A percentile compares a stretch with the other conserved stretches of the same genome.
These are phyloP conservation scores for Schoenoplectus tabernaemontani DNA, from an alignment of 202 grass and related monocot genomes.

Conservation along the genomic window DNA sequence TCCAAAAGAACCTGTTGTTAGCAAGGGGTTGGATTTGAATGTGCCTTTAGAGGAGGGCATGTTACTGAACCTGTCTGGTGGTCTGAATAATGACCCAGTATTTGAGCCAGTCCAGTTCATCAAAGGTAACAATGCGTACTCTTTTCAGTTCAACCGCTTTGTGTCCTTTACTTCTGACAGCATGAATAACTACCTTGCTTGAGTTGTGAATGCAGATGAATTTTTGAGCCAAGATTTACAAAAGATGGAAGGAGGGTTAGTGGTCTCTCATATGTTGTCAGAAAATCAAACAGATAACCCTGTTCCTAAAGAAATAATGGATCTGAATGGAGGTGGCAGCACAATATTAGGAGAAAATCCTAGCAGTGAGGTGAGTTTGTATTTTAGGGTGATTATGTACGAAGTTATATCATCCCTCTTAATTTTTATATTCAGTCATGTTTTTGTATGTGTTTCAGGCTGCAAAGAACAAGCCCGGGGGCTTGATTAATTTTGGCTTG, in stretches of 20 bases:
- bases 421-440: conserved; percentile 13
- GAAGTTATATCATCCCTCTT: neutral
- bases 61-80: conserved; percentile 26
- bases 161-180: conserved; percentile 8
- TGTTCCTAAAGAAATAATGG: conserved; percentile 24
- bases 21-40: conserved; percentile 54
- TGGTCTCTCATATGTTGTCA: conserved; percentile 22
- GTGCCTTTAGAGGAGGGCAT: conserved; percentile 41
- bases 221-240: conserved; percentile 53
- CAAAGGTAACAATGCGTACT: conserved; percentile 39
- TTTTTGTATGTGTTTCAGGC: conserved; percentile 29
- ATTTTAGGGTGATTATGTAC: neutral
- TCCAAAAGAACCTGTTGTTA: conserved; percentile 48
- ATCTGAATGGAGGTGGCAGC: conserved; percentile 35
- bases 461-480: conserved; percentile 36
- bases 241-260: conserved; percentile 41
- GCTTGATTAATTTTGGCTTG: conserved; percentile 43
- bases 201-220: conserved; percentile 37
- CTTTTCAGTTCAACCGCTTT: conserved; percentile 10
- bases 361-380: conserved; percentile 42
- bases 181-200: neutral
- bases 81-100: conserved; percentile 27
- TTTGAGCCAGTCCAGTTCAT: conserved; percentile 34
- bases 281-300: conserved; percentile 33
- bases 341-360: conserved; percentile 49